Base-by-base conservation (phyloP, 192 early-diverging fungal genomes). In the Coemansia aciculifera region DNA sequence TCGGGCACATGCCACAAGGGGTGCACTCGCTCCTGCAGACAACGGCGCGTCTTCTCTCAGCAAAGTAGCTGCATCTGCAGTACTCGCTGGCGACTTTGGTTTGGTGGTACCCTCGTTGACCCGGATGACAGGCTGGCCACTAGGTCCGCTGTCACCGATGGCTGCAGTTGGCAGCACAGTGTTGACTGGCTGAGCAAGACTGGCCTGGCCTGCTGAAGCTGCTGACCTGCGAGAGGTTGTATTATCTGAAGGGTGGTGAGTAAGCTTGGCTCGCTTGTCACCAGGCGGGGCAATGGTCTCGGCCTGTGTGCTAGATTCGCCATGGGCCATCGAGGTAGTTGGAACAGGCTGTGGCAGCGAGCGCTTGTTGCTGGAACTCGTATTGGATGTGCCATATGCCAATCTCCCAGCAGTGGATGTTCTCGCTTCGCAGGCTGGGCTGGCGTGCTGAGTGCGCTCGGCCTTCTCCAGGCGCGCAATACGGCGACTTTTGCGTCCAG, bases 381-480 rank as follows among this genome's bases (percentile, higher is more conserved):
- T 34, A 48, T 10, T 44, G 8, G 56, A 3, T 29, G 24, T 7
- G 56, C 3, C 32, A 59, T n/a, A 31, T 5, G 51, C 11, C 51
- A 54, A n/a, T 54, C 51, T 54, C 51, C 11, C 29, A 15, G 59
- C 19, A 15, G 36, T 21, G 19, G n/a, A 1, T 21, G 29, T 2
- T 57, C 54, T 57, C 54, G 54, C 1, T 7, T 36, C 54, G 29
- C 23, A 29, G 24, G 37, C 57, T 31, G 37, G 23, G 39, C 44
- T 38, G 21, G 51, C 36, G n/a, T 60, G 59, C 6, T 60, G 48
- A 24, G 40, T 51, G 44, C 62, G 64, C 60, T 74, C 73, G 11
- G 79, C 71, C 79, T 94, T 92, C 69, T 93, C 91, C 63, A 90
- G 84, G 56, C 93, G 80, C 6, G 87, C 85, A 3, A 90, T 88